phyloP scores from a whole-genome alignment of 768 basidiomycete species.

The Paxillus rubicundulus region DNA sequence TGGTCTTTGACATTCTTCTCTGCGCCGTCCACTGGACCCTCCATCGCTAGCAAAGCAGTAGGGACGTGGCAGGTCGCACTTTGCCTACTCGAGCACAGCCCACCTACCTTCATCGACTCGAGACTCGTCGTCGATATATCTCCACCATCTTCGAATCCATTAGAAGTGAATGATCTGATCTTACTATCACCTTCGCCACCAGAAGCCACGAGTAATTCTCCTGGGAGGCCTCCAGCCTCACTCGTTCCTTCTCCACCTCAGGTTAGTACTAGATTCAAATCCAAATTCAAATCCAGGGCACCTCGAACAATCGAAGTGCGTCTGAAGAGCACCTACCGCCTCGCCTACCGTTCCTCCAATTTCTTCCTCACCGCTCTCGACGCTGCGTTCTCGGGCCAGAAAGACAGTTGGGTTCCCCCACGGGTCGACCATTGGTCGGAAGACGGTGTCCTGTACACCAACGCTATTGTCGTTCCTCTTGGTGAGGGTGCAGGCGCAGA shows the following conservation, averaged over 20 bases:
- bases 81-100: conserved; percentile 51
- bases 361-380: conserved; percentile 2
- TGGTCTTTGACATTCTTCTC: conserved; percentile 27
- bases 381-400: conserved; percentile 1
- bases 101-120: conserved; percentile 57
- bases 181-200: conserved; percentile 1
- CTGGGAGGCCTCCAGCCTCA: neutral
- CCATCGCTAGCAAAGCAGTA: neutral
- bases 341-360: conserved; percentile 25
- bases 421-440: conserved; percentile 10
- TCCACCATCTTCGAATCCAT: conserved; percentile 4
- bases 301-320: conserved; percentile 25
- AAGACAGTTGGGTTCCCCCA: conserved; percentile 11
- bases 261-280: neutral
- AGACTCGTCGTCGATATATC: conserved; percentile 44
- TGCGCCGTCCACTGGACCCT: neutral
- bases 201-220: neutral
- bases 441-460: conserved; percentile 11
- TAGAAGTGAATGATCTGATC: conserved; percentile 7
- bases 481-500: conserved; percentile 41
- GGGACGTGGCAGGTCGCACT: conserved; percentile 45
- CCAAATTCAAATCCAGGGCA: conserved; percentile 7
- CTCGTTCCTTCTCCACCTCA: neutral
- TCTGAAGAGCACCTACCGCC: conserved; percentile 22
- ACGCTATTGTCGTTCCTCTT: conserved; percentile 39